Percentiles rank a stretch among this genome's conserved stretches.
Conservation (phyloP, 1,284 basidiomycete genomes). For the Laetiporus sulphureus region DNA sequence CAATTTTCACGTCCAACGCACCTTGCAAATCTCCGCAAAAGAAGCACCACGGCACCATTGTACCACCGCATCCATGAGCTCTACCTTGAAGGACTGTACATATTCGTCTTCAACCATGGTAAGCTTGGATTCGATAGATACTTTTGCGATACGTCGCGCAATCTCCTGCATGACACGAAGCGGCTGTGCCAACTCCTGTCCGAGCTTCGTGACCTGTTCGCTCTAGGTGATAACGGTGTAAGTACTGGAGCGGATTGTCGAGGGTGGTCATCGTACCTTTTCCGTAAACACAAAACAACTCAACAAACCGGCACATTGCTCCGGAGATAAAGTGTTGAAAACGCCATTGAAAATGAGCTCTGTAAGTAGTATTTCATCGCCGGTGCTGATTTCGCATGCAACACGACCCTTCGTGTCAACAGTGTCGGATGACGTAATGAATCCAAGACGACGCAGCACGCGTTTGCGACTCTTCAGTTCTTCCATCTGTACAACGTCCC, state of each 20-base stretch:
- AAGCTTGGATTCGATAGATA: slow-evolving; percentile 90
- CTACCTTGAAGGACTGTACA: slow-evolving; percentile 94
- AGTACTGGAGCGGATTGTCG: not conserved
- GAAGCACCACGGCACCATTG: slow-evolving; percentile 98
- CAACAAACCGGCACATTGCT: slow-evolving; percentile 88
- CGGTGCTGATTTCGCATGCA: slow-evolving; percentile 97
- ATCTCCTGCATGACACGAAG: slow-evolving; percentile 93
- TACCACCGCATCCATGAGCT: slow-evolving; percentile 95
- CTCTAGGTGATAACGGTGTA: slow-evolving; percentile 48
- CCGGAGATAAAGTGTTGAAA: slow-evolving; percentile 87
- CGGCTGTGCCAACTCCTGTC: slow-evolving; percentile 90
- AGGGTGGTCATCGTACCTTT: slow-evolving; percentile 73
- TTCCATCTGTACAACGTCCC: slow-evolving; percentile 93
- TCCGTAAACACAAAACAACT: slow-evolving; percentile 98
- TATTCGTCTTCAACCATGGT: slow-evolving; percentile 91
- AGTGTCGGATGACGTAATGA: slow-evolving; percentile 86
- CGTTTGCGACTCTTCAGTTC: slow-evolving; percentile 96
- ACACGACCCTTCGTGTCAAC: slow-evolving; percentile 98
- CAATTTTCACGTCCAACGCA: slow-evolving; percentile 35
- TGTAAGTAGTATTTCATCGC: slow-evolving; percentile 93
- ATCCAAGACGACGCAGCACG: slow-evolving; percentile 87
- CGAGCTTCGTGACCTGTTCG: slow-evolving; percentile 80
- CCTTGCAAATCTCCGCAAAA: slow-evolving; percentile 95
- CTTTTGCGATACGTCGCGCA: slow-evolving; percentile 91
- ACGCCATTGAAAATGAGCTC: slow-evolving; percentile 97